These are phyloP conservation scores for Cadophora sp. DNA, from an alignment of 2,329 filamentous ascomycete species.

Conservation along the genomic window DNA sequence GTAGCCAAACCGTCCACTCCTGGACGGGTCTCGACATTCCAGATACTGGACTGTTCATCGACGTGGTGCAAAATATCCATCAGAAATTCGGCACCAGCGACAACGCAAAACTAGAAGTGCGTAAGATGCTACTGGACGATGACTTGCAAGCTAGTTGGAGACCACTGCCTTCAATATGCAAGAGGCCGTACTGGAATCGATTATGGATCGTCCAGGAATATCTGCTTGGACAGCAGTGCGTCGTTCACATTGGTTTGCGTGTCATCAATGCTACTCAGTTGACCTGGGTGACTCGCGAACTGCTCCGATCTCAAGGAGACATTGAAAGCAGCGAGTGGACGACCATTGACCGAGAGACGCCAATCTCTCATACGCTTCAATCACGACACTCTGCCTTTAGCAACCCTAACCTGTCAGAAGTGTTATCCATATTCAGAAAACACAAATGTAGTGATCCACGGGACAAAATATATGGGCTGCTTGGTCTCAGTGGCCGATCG, in stretches of 20 bases:
- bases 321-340: background rate
- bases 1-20: background rate
- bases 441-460: background rate
- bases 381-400: background rate
- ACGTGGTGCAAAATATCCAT: background rate
- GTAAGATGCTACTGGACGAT: background rate
- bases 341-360: background rate
- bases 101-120: background rate
- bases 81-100: background rate
- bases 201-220: constrained; percentile 7
- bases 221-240: background rate
- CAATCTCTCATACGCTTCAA: background rate
- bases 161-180: background rate
- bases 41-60: background rate
- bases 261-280: background rate
- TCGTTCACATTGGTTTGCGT: background rate
- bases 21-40: constrained; percentile 9
- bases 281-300: background rate
- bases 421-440: background rate
- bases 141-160: background rate
- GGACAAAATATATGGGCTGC: background rate
- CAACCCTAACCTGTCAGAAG: background rate
- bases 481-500: background rate
- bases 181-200: background rate
- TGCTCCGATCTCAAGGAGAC: background rate